Conservation (phyloP, 805 yeast genomes). For the Candida namnaoensis region DNA sequence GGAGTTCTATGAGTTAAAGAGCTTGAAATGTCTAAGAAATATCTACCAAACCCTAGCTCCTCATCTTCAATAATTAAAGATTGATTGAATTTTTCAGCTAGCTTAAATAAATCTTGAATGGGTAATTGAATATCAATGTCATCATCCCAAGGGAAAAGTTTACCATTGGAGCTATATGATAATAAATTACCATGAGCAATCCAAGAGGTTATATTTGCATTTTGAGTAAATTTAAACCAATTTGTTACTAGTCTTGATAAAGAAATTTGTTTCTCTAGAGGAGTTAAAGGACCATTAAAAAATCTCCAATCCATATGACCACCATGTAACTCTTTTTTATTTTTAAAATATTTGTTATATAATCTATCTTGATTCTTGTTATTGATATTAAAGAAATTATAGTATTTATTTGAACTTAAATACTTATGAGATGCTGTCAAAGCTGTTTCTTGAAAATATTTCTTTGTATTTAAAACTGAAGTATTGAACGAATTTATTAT, state of each 20-base stretch:
- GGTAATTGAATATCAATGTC: conserved; percentile 54
- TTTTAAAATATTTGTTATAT: no score
- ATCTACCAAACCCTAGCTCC: conserved; percentile 37
- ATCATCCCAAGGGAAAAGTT: conserved; percentile 50
- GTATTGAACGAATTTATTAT: no score
- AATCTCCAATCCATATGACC: conserved; percentile 51
- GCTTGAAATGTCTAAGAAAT: conserved; percentile 31
- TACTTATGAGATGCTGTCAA: no score
- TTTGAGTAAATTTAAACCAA: conserved; percentile 36
- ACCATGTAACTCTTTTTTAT: conserved; percentile 3
- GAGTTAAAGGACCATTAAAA: conserved; percentile 36
- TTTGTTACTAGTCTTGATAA: conserved; percentile 36
- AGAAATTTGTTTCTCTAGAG: conserved; percentile 30
- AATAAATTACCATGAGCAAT: conserved; percentile 50
- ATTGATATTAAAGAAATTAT: no score
- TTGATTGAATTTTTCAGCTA: conserved; percentile 38
- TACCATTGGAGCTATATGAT: conserved; percentile 50
- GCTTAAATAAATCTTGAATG: conserved; percentile 27
- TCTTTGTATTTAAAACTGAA: no score
- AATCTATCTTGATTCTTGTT: no score
- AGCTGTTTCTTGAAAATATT: no score
- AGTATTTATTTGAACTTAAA: no score
- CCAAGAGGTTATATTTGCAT: conserved; percentile 39
- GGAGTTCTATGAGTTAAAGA: conserved; percentile 45
- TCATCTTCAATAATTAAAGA: conserved; percentile 34